Conservation (phyloP, 106 monocot species). For the Dendrobium catenatum region DNA sequence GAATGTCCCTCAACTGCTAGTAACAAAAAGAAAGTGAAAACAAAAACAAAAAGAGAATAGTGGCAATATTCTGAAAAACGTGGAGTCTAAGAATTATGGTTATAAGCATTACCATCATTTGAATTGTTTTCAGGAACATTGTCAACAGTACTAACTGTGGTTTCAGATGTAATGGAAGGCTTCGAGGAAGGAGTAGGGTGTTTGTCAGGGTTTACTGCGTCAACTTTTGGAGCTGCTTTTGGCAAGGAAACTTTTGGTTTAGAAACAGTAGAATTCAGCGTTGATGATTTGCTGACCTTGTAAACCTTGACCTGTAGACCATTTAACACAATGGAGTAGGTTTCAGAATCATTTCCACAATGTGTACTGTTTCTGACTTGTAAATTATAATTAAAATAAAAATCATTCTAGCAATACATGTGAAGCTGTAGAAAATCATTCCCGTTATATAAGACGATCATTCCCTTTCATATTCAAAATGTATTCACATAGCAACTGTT, state of each 20-base stretch:
- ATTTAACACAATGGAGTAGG: not conserved
- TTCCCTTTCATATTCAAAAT: not conserved
- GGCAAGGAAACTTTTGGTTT: slow-evolving; percentile 19
- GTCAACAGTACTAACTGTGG: slow-evolving; percentile 12
- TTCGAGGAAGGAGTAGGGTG: slow-evolving; percentile 12
- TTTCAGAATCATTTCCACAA: not conserved
- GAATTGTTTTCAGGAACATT: slow-evolving; percentile 21
- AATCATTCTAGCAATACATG: not conserved
- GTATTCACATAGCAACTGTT: not conserved
- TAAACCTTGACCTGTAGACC: slow-evolving; percentile 37
- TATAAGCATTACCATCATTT: not conserved
- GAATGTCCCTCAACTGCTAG: slow-evolving; percentile 51
- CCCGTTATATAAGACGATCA: not conserved
- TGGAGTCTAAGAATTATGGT: not conserved
- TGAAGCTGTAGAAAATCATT: not conserved
- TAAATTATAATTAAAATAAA: not conserved
- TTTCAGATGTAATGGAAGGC: slow-evolving; percentile 21
- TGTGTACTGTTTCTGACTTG: not conserved
- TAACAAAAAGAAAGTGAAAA: not conserved
- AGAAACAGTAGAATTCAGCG: slow-evolving; percentile 12
- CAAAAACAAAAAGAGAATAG: not conserved
- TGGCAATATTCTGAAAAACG: not conserved
- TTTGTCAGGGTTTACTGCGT: slow-evolving; percentile 13
- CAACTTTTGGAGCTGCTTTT: not conserved
- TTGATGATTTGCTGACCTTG: slow-evolving; percentile 19